Evolutionary conservation across 2,329 filamentous ascomycete species (phyloP).

Genomic region (Elsinoe fawcettii): DNA sequence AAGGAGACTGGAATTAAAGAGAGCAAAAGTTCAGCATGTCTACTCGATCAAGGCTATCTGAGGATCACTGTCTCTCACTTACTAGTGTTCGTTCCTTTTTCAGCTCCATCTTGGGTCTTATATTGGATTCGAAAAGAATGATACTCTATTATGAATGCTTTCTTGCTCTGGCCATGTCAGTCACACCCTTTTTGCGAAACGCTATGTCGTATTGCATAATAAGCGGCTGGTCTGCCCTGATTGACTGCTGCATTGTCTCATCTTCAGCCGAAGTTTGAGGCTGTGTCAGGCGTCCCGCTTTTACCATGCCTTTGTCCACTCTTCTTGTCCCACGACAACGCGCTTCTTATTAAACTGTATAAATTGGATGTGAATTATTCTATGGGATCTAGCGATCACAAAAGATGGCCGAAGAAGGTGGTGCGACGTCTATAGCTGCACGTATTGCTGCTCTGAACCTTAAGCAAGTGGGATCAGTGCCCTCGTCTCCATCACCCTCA

Average conservation of each 20-base stretch:
- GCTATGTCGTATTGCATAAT: no score
- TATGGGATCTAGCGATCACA: neutral
- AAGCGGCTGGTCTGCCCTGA: neutral
- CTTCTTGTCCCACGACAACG: neutral
- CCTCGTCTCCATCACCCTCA: conserved; percentile 29
- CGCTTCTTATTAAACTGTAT: no score
- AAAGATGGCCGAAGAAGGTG: conserved; percentile 17
- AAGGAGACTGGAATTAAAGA: neutral
- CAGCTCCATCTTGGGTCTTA: neutral
- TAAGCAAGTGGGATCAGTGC: conserved; percentile 36
- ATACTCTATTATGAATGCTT: neutral
- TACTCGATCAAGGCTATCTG: neutral
- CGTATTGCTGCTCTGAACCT: conserved; percentile 44
- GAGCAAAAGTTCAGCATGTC: conserved; percentile 6
- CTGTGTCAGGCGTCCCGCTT: neutral
- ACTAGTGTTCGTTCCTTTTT: conserved; percentile 1
- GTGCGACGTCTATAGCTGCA: conserved; percentile 33
- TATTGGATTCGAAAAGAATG: conserved; percentile 9
- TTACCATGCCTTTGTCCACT: neutral
- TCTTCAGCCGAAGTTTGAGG: neutral
- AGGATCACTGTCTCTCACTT: neutral
- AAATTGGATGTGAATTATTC: neutral
- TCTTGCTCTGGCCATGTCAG: neutral
- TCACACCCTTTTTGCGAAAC: no score
- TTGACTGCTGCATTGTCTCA: neutral